These are phyloP conservation scores for Botryotinia narcissicola DNA, from an alignment of 2,329 filamentous ascomycete genomes.

Conservation along the genomic window DNA sequence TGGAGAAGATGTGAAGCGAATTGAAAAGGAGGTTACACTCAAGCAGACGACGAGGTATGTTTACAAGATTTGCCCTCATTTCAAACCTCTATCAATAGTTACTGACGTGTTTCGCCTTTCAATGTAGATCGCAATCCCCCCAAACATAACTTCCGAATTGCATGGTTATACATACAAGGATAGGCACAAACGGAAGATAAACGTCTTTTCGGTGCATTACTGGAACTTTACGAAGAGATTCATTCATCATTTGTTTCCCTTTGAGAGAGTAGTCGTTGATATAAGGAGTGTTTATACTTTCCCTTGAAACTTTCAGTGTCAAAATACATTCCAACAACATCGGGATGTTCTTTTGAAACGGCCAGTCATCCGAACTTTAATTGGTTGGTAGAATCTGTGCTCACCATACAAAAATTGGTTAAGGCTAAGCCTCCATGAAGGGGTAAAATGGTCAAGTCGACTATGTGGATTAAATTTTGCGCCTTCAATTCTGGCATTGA, in stretches of 20 bases:
- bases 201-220: constrained; percentile 1
- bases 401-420: not conserved
- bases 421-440: not conserved
- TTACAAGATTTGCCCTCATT: constrained; percentile 1
- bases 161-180: constrained; percentile 13
- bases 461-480: not conserved
- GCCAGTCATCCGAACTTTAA: not conserved
- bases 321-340: not conserved
- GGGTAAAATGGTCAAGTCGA: not conserved
- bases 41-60: not conserved
- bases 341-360: constrained; percentile 3
- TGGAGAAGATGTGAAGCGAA: not conserved
- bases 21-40: not conserved
- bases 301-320: not conserved
- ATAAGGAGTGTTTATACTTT: not conserved
- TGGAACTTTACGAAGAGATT: not conserved
- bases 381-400: not conserved
- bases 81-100: constrained; percentile 8
- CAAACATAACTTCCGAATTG: constrained; percentile 11
- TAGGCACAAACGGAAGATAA: not conserved
- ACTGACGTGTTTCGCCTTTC: not conserved
- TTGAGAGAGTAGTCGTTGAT: not conserved
- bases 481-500: not conserved
- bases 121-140: constrained; percentile 14
- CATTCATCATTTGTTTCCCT: not conserved